Evolutionary conservation across 2,329 filamentous ascomycete species (phyloP), one percentile per base, ranked within the genome.

Genomic region (Apiospora marii): DNA sequence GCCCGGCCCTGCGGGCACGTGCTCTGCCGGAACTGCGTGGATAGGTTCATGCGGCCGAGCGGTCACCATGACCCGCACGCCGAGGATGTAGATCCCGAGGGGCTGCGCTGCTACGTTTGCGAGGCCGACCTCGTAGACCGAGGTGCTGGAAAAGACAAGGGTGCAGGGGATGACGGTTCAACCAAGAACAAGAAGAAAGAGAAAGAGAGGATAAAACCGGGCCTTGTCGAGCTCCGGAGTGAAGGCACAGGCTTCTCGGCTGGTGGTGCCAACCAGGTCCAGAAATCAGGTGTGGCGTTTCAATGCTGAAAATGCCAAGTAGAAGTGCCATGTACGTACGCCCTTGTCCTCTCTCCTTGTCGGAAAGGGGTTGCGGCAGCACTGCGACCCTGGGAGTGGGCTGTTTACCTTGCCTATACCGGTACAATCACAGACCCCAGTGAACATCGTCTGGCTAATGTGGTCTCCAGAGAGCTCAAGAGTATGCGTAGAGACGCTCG

Each of bases 241-340:
- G 96, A 98, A 77, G 96, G 96, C 0, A 98, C 96, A 0, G 96
- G 96, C 0, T 98, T 98, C 82, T 95, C 96, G 5, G 93, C 94
- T 5, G 92, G 92, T n/a, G 96, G 96, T 3, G 89, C 90, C 70
- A 97, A 93, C 79, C 71, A 93, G 77, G 94, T 97, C 22, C 93
- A 93, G 83, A 96, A 92, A 81, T 84, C 88, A 4, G 92, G 93
- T 0, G 91, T 97, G 24, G 92, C 92, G 0, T 98, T 98, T 81
- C 94, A 97, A 80, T 96, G 94, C 80, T 96, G 80, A 85, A 34
- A 37, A 4, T n/a, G 10, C 30, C 1, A 22, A 12, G n/a, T 13
- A 37, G 10, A 41, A 41, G 19, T 22, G 30, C 41, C 19, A 19
- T 4, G 1, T 10, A 2, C 3, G 3, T n/a, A 2, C 16, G 16